A percentile compares a stretch with the other conserved stretches of the same genome.
phyloP scores from a whole-genome alignment of 257 asterid genomes.

The Petunia secreta region DNA sequence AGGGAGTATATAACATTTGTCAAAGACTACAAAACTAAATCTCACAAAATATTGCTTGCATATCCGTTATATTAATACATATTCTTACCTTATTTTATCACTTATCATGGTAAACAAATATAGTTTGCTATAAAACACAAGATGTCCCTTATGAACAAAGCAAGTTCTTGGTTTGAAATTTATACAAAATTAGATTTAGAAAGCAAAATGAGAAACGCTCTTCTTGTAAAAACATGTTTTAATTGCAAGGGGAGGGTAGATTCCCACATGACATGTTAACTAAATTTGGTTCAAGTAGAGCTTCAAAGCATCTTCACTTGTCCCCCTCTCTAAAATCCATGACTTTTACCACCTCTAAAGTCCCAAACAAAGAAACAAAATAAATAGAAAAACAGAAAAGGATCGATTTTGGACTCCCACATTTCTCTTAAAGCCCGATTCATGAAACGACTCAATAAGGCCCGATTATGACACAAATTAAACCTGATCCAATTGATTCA shows the following conservation, averaged over 20 bases:
- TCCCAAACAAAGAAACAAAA: neutral
- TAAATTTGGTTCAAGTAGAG: neutral
- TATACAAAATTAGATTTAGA: neutral
- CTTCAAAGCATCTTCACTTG: constrained; percentile 4
- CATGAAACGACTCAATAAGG: neutral
- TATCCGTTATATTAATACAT: too few relatives aligned
- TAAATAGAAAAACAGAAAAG: neutral
- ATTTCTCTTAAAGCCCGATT: neutral
- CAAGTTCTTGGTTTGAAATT: too few relatives aligned
- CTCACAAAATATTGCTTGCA: too few relatives aligned
- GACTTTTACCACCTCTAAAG: neutral
- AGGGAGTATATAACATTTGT: too few relatives aligned
- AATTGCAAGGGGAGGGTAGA: neutral
- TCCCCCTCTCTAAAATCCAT: constrained; percentile 8
- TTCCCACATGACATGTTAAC: constrained; percentile 14
- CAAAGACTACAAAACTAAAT: too few relatives aligned
- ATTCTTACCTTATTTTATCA: too few relatives aligned
- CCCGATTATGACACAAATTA: neutral
- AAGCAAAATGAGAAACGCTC: neutral
- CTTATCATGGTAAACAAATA: too few relatives aligned
- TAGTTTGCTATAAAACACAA: too few relatives aligned
- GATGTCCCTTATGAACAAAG: too few relatives aligned
- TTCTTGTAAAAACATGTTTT: neutral
- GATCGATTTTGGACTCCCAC: too few relatives aligned
- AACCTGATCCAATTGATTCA: neutral